Conservation (phyloP, 257 asterid species). For the Forsythia suspensa region DNA sequence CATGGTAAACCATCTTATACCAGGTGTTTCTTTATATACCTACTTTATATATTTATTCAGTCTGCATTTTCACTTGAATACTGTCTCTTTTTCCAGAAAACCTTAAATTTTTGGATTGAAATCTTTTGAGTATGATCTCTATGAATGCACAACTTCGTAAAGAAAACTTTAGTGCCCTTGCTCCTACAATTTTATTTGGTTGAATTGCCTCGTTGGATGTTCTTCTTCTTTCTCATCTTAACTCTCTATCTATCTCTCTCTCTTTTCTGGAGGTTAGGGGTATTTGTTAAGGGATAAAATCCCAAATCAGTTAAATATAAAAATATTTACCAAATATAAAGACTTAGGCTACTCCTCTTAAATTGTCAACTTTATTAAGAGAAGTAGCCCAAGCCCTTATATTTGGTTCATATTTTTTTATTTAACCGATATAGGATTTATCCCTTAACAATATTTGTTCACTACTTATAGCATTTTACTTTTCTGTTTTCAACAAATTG, state of each 20-base stretch:
- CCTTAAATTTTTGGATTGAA: constrained; percentile 8
- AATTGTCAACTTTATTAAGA: too few relatives aligned
- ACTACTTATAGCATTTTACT: background rate
- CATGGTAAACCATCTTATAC: constrained; percentile 49
- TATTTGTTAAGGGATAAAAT: background rate
- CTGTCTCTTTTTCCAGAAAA: background rate
- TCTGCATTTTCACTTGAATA: background rate
- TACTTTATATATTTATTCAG: background rate
- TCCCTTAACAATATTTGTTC: too few relatives aligned
- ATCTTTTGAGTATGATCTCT: background rate
- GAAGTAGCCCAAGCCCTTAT: too few relatives aligned
- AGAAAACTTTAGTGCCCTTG: background rate
- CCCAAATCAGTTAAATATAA: too few relatives aligned
- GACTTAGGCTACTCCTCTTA: too few relatives aligned
- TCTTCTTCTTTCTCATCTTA: background rate
- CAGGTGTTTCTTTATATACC: background rate
- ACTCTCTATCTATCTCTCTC: background rate
- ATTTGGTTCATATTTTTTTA: too few relatives aligned
- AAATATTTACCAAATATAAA: too few relatives aligned
- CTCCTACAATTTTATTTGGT: background rate
- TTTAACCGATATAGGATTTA: too few relatives aligned
- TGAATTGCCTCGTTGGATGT: background rate
- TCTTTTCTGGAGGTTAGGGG: background rate
- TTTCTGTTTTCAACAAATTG: background rate
- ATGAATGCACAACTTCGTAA: background rate